These are phyloP conservation scores for Chimonanthus praecox DNA, from an alignment of 164 flowering plant genomes.

Conservation along the genomic window DNA sequence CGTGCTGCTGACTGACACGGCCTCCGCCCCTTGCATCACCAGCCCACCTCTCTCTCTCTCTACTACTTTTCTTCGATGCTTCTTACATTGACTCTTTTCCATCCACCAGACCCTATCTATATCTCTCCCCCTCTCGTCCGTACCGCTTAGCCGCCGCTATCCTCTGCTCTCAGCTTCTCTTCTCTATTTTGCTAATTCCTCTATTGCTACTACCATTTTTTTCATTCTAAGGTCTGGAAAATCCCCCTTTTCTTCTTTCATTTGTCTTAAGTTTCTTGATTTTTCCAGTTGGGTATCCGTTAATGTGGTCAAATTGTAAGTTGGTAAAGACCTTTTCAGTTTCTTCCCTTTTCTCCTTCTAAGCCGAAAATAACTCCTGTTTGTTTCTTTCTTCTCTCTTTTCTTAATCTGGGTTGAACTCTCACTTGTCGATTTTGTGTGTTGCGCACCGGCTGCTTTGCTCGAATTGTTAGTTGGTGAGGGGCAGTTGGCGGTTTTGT, in stretches of 20 bases:
- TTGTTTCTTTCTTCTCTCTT: background rate
- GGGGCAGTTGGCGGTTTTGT: background rate
- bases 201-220: background rate
- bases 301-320: no score
- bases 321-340: background rate
- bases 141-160: background rate
- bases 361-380: background rate
- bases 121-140: background rate
- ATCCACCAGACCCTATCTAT: no score
- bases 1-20: no score
- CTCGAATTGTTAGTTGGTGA: background rate
- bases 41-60: background rate
- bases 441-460: background rate
- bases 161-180: background rate
- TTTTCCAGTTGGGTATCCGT: no score
- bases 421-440: background rate
- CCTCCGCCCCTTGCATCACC: no score
- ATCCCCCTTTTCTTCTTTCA: background rate
- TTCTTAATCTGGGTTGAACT: background rate
- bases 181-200: background rate
- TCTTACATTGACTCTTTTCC: background rate
- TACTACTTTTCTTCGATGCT: background rate
- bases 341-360: background rate
- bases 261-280: background rate
- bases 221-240: background rate